A percentile compares a stretch with the other conserved stretches of the same genome.
phyloP scores from a whole-genome alignment of 345 rosid species.

The Acer negundo region DNA sequence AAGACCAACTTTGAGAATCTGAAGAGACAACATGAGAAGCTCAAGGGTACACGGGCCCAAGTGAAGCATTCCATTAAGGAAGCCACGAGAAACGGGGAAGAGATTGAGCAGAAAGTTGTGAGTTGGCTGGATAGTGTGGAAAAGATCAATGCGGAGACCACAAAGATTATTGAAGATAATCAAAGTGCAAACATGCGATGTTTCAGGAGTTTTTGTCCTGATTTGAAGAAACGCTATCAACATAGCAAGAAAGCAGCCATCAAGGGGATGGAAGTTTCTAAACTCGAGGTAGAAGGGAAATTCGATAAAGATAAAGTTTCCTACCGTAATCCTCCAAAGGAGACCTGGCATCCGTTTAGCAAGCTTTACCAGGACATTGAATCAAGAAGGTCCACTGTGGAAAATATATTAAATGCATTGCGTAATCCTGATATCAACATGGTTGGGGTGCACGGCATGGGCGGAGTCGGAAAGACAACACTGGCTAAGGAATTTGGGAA shows the following conservation, averaged over 20 bases:
- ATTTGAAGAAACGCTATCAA: slow-evolving; percentile 13
- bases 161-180: not conserved
- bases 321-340: no score
- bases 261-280: not conserved
- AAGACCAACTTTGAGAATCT: no score
- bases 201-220: not conserved
- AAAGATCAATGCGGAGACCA: no score
- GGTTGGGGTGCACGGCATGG: slow-evolving; percentile 1
- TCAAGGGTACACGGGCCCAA: not conserved
- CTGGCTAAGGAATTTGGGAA: not conserved
- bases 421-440: not conserved
- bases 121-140: no score
- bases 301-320: not conserved
- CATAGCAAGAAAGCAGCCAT: slow-evolving; percentile 8
- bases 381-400: not conserved
- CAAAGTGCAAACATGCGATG: not conserved
- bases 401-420: not conserved
- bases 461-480: not conserved
- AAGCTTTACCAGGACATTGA: no score
- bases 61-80: no score
- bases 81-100: no score
- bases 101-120: no score
- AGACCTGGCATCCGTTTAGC: no score
- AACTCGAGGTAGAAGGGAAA: slow-evolving; percentile 1
- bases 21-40: no score